Evolutionary conservation across 768 basidiomycete species (phyloP).

Genomic region (Tephrocybe sp.): DNA sequence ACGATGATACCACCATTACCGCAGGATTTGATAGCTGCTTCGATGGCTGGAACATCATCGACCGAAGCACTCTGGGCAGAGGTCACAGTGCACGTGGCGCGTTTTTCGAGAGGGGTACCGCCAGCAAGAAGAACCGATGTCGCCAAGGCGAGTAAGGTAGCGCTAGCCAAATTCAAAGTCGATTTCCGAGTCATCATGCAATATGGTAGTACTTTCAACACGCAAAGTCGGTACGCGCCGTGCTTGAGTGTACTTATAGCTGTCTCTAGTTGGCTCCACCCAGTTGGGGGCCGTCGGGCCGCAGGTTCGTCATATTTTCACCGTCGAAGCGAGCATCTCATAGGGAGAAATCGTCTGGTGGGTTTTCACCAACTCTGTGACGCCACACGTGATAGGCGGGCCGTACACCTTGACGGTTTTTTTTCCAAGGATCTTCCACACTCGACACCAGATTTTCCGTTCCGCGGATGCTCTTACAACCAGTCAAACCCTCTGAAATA

Average conservation of each 20-base stretch:
- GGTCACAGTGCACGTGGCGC: slow-evolving; percentile 26
- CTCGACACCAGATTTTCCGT: not conserved
- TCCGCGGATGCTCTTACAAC: not conserved
- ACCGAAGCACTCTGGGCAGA: slow-evolving; percentile 21
- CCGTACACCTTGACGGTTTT: no score
- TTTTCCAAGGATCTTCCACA: not conserved
- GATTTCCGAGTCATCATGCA: no score
- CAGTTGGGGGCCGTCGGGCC: no score
- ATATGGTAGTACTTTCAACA: no score
- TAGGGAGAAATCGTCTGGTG: no score
- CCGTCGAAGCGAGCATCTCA: no score
- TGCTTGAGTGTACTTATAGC: no score
- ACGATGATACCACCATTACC: slow-evolving; percentile 30
- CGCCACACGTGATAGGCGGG: no score
- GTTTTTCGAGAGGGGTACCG: slow-evolving; percentile 17
- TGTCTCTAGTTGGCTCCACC: no score
- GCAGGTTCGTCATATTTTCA: no score
- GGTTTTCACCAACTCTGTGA: no score
- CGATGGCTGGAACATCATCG: slow-evolving; percentile 30
- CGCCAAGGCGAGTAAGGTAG: slow-evolving; percentile 5
- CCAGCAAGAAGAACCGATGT: not conserved
- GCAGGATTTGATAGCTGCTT: slow-evolving; percentile 27
- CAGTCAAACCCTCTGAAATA: not conserved
- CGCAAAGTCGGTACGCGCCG: no score
- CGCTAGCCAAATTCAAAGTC: slow-evolving; percentile 4